A percentile compares a stretch with the other conserved stretches of the same genome.
phyloP scores from a whole-genome alignment of 108 stramenopile genomes.

The Cyclotella cryptica region DNA sequence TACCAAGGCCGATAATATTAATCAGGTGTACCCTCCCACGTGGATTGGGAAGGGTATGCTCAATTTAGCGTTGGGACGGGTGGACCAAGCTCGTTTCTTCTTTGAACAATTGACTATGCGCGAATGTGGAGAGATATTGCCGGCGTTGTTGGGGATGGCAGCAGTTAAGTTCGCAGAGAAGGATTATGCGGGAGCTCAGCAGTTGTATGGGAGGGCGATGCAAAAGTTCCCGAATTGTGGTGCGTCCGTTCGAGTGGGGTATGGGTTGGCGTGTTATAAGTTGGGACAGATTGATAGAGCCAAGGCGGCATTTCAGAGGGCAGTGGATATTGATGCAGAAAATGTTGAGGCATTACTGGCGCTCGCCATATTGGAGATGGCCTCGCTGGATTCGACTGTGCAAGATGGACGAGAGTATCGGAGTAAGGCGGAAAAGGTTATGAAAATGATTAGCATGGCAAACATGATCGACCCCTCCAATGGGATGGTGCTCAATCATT shows the following conservation, averaged over 20 bases:
- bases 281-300: constrained; percentile 91
- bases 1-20: constrained; percentile 68
- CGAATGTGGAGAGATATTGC: constrained; percentile 77
- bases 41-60: constrained; percentile 90
- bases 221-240: constrained; percentile 49
- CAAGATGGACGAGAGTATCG: constrained; percentile 56
- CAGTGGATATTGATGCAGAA: constrained; percentile 79
- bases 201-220: constrained; percentile 79
- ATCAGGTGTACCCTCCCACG: constrained; percentile 85
- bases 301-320: constrained; percentile 82
- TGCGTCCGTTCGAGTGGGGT: constrained; percentile 72
- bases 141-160: constrained; percentile 88
- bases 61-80: constrained; percentile 54
- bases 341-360: constrained; percentile 87
- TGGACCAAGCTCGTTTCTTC: constrained; percentile 85
- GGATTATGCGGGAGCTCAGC: constrained; percentile 67
- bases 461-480: constrained; percentile 88
- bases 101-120: constrained; percentile 75
- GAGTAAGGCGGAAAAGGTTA: constrained; percentile 70
- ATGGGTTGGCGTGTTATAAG: constrained; percentile 83
- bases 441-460: constrained; percentile 91
- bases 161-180: constrained; percentile 71
- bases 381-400: constrained; percentile 68
- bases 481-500: constrained; percentile 95
- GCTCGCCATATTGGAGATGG: constrained; percentile 79